phyloP scores from a whole-genome alignment of 2,329 filamentous ascomycete species.

The Hypoxylon sp. region DNA sequence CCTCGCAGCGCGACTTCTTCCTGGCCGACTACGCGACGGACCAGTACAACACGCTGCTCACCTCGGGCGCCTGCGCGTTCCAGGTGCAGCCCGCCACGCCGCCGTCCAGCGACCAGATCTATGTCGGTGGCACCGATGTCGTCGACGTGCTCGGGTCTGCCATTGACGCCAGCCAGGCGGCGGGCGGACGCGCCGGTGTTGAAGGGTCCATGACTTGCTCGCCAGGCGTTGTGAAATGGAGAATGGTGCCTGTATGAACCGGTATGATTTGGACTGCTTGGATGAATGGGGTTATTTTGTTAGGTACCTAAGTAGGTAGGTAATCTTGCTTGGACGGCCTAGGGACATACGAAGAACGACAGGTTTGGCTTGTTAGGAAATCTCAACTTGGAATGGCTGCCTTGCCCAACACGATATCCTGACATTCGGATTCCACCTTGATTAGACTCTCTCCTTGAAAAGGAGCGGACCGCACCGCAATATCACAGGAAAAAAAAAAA shows the following conservation, averaged over 20 bases:
- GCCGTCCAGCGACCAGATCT: slow-evolving; percentile 40
- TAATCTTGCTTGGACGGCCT: neutral
- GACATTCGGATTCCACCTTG: neutral
- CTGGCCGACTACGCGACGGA: slow-evolving; percentile 36
- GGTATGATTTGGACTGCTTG: neutral
- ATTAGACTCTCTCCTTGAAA: neutral
- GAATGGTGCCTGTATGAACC: slow-evolving; percentile 36
- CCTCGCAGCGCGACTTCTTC: slow-evolving; percentile 37
- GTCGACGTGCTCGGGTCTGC: slow-evolving; percentile 34
- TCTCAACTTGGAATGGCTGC: neutral
- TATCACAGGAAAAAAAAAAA: slow-evolving; percentile 19
- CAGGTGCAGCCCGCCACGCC: slow-evolving; percentile 38
- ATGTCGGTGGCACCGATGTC: slow-evolving; percentile 40
- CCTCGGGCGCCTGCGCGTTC: slow-evolving; percentile 29
- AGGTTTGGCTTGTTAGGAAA: neutral
- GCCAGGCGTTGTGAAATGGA: slow-evolving; percentile 38
- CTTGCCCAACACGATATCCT: neutral
- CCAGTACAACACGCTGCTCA: slow-evolving; percentile 37
- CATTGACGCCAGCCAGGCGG: slow-evolving; percentile 17
- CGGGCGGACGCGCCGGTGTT: slow-evolving; percentile 20
- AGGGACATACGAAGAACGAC: neutral
- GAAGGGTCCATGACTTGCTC: slow-evolving; percentile 42
- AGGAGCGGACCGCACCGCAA: neutral
- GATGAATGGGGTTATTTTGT: neutral
- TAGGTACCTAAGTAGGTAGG: too few species aligned